phyloP scores from a whole-genome alignment of 2,329 filamentous ascomycete genomes.

The Leptographium galeiforme region DNA sequence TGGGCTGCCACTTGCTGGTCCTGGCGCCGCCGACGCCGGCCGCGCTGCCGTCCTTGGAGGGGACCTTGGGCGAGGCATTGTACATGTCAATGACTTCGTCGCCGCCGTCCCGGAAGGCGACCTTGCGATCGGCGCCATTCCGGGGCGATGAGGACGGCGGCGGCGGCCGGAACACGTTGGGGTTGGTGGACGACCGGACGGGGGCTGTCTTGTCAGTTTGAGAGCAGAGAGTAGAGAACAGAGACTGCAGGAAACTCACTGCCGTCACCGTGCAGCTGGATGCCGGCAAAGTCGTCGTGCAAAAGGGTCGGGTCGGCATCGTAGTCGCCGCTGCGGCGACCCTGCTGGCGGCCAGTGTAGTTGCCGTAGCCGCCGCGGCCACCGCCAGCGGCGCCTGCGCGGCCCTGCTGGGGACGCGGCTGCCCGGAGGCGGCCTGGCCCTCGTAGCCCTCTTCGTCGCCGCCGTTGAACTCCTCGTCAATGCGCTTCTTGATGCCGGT shows the following conservation, averaged over 20 bases:
- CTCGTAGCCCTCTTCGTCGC: conserved; percentile 38
- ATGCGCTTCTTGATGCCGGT: conserved; percentile 83
- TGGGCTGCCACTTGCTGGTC: conserved; percentile 91
- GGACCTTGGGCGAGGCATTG: conserved; percentile 44
- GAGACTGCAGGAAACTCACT: conserved; percentile 31
- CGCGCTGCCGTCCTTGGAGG: conserved; percentile 32
- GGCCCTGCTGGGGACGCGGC: background rate
- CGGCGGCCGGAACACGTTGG: conserved; percentile 64
- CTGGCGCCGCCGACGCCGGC: conserved; percentile 38
- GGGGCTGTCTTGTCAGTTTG: conserved; percentile 28
- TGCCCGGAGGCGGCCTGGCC: conserved; percentile 6
- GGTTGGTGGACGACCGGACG: conserved; percentile 59
- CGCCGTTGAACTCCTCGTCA: conserved; percentile 73
- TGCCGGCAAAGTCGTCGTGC: conserved; percentile 73
- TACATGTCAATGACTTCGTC: conserved; percentile 63
- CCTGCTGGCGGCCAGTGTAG: conserved; percentile 31
- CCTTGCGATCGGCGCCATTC: conserved; percentile 34
- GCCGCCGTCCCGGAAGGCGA: conserved; percentile 50
- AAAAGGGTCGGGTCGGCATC: conserved; percentile 88
- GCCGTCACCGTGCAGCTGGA: conserved; percentile 48
- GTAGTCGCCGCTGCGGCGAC: conserved; percentile 75
- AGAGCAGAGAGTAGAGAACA: background rate
- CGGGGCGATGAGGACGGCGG: conserved; percentile 38
- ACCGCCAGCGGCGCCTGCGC: conserved; percentile 12
- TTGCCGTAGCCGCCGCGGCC: conserved; percentile 28